Evolutionary conservation across 169 alveolate genomes (phyloP), one percentile per base, ranked within the genome.

Genomic region (Cryptosporidium parvum): DNA sequence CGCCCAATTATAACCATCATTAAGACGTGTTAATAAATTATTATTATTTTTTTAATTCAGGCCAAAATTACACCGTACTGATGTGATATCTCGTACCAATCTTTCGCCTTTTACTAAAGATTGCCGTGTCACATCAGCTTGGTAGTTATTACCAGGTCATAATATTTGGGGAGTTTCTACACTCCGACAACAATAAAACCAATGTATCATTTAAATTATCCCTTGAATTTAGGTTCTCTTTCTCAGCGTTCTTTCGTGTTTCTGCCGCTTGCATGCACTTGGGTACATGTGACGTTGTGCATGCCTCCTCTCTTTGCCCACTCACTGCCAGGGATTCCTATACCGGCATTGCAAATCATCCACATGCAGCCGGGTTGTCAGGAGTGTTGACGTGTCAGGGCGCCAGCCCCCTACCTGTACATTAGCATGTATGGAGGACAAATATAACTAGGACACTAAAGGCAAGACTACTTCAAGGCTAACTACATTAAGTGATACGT

Each of bases 31-130:
- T 23, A 0, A 10, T 12, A 37, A 31, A 73, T 35, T 56, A 39
- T 9, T 56, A 53, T 18, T 5, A 7, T 21, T 7, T 8, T 18
- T 10, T 29, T 0, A 2, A 0, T 4, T 10, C 65, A 26, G 33
- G 6, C 2, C 12, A 0, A 0, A 26, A 56, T 10, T 39, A 73
- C 86, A 37, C 86, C 86, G 86, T 58, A 73, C 86, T 73, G 86
- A 26, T 16, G 86, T 73, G 86, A 59, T 73, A 73, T 73, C 86
- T 51, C 91, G 91, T 33, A 85, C 59, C 98, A 97, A 97, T 97
- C 99, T 97, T 97, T 97, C 99, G 99, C 99, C 99, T 97, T 97
- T 97, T 97, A 97, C 99, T 97, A 97, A 97, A 97, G 99, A 96
- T 97, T 97, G 98, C 99, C 98, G 99, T 97, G 99, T 95, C 71